These are phyloP conservation scores for Peronospora belbahrii DNA, from an alignment of 352 stramenopile species.

Conservation along the genomic window DNA sequence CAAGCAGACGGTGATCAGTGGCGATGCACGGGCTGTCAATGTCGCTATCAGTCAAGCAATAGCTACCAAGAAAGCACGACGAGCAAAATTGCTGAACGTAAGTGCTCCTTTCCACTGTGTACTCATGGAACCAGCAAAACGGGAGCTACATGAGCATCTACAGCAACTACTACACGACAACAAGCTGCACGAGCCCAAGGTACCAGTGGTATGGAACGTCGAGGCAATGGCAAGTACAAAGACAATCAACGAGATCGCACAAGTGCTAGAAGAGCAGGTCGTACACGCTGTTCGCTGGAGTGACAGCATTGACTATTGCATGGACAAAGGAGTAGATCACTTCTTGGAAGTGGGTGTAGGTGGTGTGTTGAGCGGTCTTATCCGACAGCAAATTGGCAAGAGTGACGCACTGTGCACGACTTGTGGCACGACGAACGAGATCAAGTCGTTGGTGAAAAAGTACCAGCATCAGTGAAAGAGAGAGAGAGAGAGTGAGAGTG, in stretches of 20 bases:
- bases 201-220: slow-evolving; percentile 83
- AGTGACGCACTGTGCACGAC: slow-evolving; percentile 25
- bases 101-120: slow-evolving; percentile 81
- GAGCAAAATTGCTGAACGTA: slow-evolving; percentile 66
- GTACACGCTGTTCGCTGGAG: slow-evolving; percentile 67
- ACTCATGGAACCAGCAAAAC: slow-evolving; percentile 61
- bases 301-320: slow-evolving; percentile 69
- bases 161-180: slow-evolving; percentile 18
- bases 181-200: slow-evolving; percentile 27
- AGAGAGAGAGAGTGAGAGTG: not conserved
- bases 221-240: slow-evolving; percentile 41
- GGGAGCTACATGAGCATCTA: slow-evolving; percentile 38
- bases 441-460: slow-evolving; percentile 36
- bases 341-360: slow-evolving; percentile 74
- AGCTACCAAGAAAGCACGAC: slow-evolving; percentile 56
- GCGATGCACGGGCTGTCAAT: slow-evolving; percentile 39
- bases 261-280: slow-evolving; percentile 53
- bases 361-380: slow-evolving; percentile 63
- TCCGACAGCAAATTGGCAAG: slow-evolving; percentile 52
- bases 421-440: slow-evolving; percentile 52
- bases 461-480: not conserved
- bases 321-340: slow-evolving; percentile 30
- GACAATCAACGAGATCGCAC: slow-evolving; percentile 31
- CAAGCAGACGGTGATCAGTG: slow-evolving; percentile 84
- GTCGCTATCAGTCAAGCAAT: slow-evolving; percentile 51